Conservation (phyloP, 2,329 filamentous ascomycete genomes). For the Pyricularia sp. region DNA sequence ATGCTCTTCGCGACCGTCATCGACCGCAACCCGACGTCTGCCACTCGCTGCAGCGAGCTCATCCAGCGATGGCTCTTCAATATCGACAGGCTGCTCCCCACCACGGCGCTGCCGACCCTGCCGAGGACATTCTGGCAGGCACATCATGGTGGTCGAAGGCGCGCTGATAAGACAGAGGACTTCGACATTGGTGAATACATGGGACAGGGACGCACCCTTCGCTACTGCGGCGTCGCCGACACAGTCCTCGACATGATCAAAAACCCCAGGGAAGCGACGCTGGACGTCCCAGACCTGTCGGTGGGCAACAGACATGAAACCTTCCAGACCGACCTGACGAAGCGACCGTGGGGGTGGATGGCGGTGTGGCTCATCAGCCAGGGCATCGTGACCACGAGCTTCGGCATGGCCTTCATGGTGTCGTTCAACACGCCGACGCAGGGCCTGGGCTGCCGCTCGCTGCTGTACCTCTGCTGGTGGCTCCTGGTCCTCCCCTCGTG, state of each 20-base stretch:
- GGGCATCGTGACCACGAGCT: neutral
- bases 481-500: neutral
- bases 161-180: neutral
- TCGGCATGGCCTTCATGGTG: neutral
- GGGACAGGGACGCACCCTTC: neutral
- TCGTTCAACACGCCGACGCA: neutral
- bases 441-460: neutral
- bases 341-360: neutral
- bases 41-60: neutral
- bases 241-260: neutral
- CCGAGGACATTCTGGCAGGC: neutral
- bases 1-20: neutral
- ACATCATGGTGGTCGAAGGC: neutral
- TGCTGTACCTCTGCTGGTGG: neutral
- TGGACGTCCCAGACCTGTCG: neutral
- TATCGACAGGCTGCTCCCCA: neutral
- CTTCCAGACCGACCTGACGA: neutral
- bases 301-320: neutral
- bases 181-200: neutral
- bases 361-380: neutral
- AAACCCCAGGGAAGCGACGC: neutral
- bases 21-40: neutral
- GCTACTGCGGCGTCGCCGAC: neutral
- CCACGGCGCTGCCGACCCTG: neutral
- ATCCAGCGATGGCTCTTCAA: neutral